Evolutionary conservation across 371 early-diverging fungal species (phyloP), one percentile per base, ranked within the genome.

Genomic region (Actinomucor elegans): DNA sequence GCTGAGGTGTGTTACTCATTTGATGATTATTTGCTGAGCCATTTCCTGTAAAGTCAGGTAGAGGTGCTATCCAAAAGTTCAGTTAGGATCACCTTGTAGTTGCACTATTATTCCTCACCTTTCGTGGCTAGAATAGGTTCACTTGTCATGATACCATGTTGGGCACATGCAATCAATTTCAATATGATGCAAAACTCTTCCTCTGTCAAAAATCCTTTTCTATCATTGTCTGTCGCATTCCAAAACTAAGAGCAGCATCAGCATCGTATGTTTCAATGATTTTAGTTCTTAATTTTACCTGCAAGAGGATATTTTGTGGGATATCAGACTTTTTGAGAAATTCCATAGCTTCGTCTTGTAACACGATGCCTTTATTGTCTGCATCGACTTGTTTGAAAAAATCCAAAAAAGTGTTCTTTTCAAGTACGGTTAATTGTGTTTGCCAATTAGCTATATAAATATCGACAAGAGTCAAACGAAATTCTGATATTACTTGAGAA

Each of bases 151-250:
- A 66, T 61, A 34, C 89, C 90, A 54, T 79, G 79, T 62, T 96
- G 97, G 20, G 88, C 91, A 55, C 93, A 80, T 1, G 94, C 90
- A 61, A 96, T 92, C 46, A 94, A 65, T 65, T 94, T 96, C 54
- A 95, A 65, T 0, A 91, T 91, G 20, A 86, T 80, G 56, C 75
- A 83, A 67, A 97, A 95, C 43, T 83, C 88, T 33, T 75, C 67
- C 32, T 80, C 75, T 20, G 81, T 84, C 52, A 94, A 68, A 40
- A 84, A 84, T 6, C 94, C 96, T 61, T 88, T 86, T 57, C 81
- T 80, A 20, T 90, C 91, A 2, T 74, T 61, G 66, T 94, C 94
- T 2, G 89, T 81, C 20, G 88, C 71, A 43, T 83, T 78, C 96
- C 94, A 95, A 43, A 97, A 90, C 85, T 90, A 67, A 5, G 5